These are phyloP conservation scores for Pichia thaimueangensis DNA, from an alignment of 805 yeast species.

Conservation along the genomic window DNA sequence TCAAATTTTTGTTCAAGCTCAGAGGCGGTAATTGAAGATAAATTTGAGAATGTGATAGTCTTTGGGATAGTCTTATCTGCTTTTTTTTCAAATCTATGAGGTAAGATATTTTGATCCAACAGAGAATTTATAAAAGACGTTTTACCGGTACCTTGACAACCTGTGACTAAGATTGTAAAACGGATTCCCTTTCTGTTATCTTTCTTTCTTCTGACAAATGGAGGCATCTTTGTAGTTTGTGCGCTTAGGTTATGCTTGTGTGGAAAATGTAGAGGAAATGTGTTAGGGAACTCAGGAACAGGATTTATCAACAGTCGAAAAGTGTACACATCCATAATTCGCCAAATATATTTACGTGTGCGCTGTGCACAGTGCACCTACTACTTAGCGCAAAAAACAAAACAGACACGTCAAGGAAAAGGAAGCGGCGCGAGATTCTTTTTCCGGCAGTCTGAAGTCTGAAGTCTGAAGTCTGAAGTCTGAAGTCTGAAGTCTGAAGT, in stretches of 20 bases:
- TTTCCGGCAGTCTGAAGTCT: too few relatives aligned
- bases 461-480: too few relatives aligned
- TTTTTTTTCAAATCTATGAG: constrained; percentile 44
- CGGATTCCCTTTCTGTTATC: constrained; percentile 69
- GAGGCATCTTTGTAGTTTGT: not conserved
- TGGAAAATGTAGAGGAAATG: not conserved
- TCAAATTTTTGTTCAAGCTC: constrained; percentile 56
- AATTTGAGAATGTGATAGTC: constrained; percentile 53
- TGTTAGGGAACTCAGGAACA: not conserved
- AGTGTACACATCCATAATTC: too few relatives aligned
- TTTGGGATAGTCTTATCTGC: constrained; percentile 30
- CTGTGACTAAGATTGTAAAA: constrained; percentile 67
- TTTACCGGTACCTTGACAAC: constrained; percentile 72
- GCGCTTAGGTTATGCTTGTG: too few relatives aligned
- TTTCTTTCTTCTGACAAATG: constrained; percentile 47
- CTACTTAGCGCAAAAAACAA: too few relatives aligned
- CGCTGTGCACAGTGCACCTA: too few relatives aligned
- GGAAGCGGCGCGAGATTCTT: too few relatives aligned
- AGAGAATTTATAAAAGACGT: constrained; percentile 68
- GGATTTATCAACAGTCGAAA: too few relatives aligned
- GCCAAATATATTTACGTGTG: too few relatives aligned
- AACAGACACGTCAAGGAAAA: too few relatives aligned
- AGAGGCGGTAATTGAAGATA: constrained; percentile 51
- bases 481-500: too few relatives aligned
- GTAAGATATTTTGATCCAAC: constrained; percentile 53